Conservation (phyloP, 2,329 filamentous ascomycete species). For the Metarhizium anisopliae region DNA sequence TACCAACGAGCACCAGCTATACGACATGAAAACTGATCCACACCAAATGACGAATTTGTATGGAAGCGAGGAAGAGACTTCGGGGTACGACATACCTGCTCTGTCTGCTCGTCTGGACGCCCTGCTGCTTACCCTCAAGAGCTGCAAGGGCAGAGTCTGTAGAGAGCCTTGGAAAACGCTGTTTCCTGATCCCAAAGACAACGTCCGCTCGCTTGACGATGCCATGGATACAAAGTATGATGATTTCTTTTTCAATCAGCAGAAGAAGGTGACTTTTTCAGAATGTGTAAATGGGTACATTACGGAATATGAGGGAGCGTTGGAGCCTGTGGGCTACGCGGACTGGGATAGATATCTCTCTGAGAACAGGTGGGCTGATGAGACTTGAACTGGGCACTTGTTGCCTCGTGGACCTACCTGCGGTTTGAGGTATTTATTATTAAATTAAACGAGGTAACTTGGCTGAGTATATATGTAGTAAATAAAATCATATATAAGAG, state of each 20-base stretch:
- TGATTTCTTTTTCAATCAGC: constrained; percentile 35
- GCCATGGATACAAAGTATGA: constrained; percentile 41
- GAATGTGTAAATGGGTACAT: constrained; percentile 48
- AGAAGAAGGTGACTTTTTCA: constrained; percentile 39
- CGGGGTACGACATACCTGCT: constrained; percentile 25
- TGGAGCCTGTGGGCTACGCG: background rate
- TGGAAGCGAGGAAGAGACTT: constrained; percentile 10
- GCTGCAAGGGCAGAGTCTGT: constrained; percentile 46
- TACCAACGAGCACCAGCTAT: constrained; percentile 57
- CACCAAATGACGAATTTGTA: constrained; percentile 40
- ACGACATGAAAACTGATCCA: constrained; percentile 49
- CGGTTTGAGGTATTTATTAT: too few species aligned
- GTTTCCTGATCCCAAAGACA: constrained; percentile 42
- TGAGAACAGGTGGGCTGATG: background rate
- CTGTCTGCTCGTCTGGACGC: constrained; percentile 45
- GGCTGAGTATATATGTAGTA: too few species aligned
- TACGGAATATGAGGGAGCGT: constrained; percentile 4
- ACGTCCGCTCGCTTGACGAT: constrained; percentile 40
- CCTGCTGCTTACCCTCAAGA: constrained; percentile 51
- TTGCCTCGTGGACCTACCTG: too few species aligned
- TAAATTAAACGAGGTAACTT: too few species aligned
- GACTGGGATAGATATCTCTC: background rate
- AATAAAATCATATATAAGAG: too few species aligned
- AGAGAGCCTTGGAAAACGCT: constrained; percentile 47
- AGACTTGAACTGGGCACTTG: background rate